Evolutionary conservation across 2,329 filamentous ascomycete species (phyloP), one percentile per base, ranked within the genome.

Genomic region (Colletotrichum abscissum): DNA sequence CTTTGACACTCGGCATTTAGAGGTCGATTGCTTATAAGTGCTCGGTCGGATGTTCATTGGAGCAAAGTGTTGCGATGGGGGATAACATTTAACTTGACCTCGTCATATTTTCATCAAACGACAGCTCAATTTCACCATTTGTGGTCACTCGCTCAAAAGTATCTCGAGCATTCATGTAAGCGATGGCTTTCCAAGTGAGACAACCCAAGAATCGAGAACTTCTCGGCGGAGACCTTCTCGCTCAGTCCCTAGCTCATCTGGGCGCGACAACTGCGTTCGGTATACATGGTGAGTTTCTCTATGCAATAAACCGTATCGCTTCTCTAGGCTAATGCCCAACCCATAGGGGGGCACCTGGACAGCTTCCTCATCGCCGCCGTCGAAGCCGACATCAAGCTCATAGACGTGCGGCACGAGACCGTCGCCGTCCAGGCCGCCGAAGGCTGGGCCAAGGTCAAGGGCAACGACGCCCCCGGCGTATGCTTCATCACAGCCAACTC

Each of bases 401-500:
- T 69, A 9, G 67, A 69, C 52, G 67, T 69, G 11, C 59, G 67
- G 7, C 67, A 69, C 38, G 67, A 69, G 33, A 69, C 67, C 35
- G 67, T 69, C 52, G 67, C 67, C 2, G 67, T 69, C 2, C 67
- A 69, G 26, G 67, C 67, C 11, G 67, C 67, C 49, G 67, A 69
- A 12, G 60, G 67, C 52, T 69, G 67, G 67, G 67, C 67, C 6
- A 69, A 69, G 11, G 67, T 69, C 26, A 65, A 58, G 22, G 67
- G 67, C n/a, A 69, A 69, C 28, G 46, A 5, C 11, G n/a, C 22
- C 2, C 67, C 67, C 1, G 67, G 67, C 1, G 26, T 69, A 8
- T 69, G 67, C 52, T 69, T 69, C 60, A 56, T 69, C 16, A 69
- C 67, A 14, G 67, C 67, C 8, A 69, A 69, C 67, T 69, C 67